Percentiles rank a stretch among this genome's conserved stretches.
Evolutionary conservation across 345 rosid species (phyloP).

Genomic region (Punica granatum): DNA sequence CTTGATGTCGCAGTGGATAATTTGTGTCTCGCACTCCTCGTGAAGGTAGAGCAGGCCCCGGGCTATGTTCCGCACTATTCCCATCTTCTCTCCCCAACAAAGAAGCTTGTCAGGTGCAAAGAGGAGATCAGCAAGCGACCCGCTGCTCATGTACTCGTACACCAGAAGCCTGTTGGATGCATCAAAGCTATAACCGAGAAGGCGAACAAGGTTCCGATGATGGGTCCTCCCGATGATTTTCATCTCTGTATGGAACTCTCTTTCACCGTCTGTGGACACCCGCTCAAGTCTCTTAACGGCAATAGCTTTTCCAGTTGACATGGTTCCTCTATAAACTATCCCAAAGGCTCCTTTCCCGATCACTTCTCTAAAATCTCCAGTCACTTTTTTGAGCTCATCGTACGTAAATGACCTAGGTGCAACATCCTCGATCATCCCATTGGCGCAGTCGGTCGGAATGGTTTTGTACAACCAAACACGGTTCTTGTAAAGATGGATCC

Average conservation of each 20-base stretch:
- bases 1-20: slow-evolving; percentile 28
- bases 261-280: too few species aligned
- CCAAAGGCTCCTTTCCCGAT: slow-evolving; percentile 27
- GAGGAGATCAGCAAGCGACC: slow-evolving; percentile 21
- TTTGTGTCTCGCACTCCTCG: slow-evolving; percentile 21
- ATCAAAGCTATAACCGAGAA: slow-evolving; percentile 20
- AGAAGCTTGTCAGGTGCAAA: slow-evolving; percentile 11
- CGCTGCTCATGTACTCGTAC: slow-evolving; percentile 22
- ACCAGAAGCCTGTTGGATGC: slow-evolving; percentile 19
- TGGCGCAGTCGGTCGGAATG: background rate
- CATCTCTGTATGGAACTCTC: slow-evolving; percentile 21
- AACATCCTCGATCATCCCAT: background rate
- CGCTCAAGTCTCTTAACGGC: too few species aligned
- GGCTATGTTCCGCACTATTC: slow-evolving; percentile 20
- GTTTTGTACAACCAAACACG: slow-evolving; percentile 6
- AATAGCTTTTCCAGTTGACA: background rate
- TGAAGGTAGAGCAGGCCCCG: slow-evolving; percentile 19
- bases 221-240: slow-evolving; percentile 21
- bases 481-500: background rate
- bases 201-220: slow-evolving; percentile 18
- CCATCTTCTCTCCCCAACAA: slow-evolving; percentile 12
- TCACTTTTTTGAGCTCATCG: slow-evolving; percentile 13
- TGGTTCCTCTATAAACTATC: slow-evolving; percentile 6
- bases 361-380: slow-evolving; percentile 19
- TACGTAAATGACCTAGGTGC: slow-evolving; percentile 12